phyloP scores from a whole-genome alignment of 352 stramenopile genomes.

The Phytophthora tubulina region DNA sequence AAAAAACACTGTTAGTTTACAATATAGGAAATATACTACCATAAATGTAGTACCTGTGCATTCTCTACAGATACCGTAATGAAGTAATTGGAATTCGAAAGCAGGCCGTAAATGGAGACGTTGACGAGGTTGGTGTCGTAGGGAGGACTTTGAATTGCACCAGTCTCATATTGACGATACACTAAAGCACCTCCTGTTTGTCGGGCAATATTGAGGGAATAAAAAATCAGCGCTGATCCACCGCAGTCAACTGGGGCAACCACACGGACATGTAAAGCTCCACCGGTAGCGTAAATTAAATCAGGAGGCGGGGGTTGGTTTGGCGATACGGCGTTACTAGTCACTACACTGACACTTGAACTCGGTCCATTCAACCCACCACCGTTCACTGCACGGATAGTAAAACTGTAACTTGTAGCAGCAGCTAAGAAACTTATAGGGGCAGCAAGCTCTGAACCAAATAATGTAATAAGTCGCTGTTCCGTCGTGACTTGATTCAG shows the following conservation, averaged over 20 bases:
- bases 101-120: slow-evolving; percentile 42
- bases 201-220: slow-evolving; percentile 45
- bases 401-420: slow-evolving; percentile 42
- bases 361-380: slow-evolving; percentile 22
- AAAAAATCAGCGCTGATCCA: slow-evolving; percentile 36
- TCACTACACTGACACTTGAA: slow-evolving; percentile 14
- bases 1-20: slow-evolving; percentile 15
- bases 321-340: slow-evolving; percentile 24
- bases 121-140: slow-evolving; percentile 29
- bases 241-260: slow-evolving; percentile 52
- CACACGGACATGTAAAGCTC: slow-evolving; percentile 50
- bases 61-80: slow-evolving; percentile 36
- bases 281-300: slow-evolving; percentile 55
- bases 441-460: slow-evolving; percentile 3
- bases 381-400: slow-evolving; percentile 41
- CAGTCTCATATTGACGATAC: slow-evolving; percentile 27
- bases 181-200: slow-evolving; percentile 20
- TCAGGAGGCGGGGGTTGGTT: slow-evolving; percentile 31
- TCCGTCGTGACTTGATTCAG: slow-evolving; percentile 10
- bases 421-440: slow-evolving; percentile 40
- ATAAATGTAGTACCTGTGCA: slow-evolving; percentile 20
- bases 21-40: background rate
- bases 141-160: slow-evolving; percentile 7
- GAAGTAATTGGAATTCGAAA: slow-evolving; percentile 50
- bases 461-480: slow-evolving; percentile 19